Conservation (phyloP, 2,329 filamentous ascomycete genomes). For the Colletotrichum noveboracense region DNA sequence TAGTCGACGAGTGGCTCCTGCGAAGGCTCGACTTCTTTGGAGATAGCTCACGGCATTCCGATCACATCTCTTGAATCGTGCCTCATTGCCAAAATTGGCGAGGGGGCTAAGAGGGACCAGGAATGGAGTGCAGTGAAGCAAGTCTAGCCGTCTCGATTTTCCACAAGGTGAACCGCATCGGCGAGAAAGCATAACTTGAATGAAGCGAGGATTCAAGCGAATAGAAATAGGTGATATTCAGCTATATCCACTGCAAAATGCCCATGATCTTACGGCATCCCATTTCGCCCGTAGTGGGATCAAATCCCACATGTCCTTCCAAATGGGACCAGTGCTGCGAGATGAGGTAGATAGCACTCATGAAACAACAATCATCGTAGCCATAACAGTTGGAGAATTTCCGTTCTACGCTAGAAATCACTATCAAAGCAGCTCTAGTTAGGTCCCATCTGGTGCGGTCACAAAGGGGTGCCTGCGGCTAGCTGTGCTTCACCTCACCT, state of each 20-base stretch:
- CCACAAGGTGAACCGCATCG: accelerated
- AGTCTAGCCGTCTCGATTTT: accelerated
- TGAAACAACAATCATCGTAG: background rate
- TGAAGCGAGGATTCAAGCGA: background rate
- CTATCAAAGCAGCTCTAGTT: background rate
- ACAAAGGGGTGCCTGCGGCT: background rate
- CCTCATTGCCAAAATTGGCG: no score
- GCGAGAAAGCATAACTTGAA: background rate
- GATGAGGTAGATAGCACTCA: background rate
- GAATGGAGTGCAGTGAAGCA: background rate
- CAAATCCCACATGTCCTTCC: background rate
- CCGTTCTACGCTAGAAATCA: background rate
- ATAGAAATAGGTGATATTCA: background rate
- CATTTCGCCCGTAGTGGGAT: background rate
- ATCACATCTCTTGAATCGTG: no score
- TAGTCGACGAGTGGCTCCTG: background rate
- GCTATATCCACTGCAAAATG: background rate
- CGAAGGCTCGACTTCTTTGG: accelerated
- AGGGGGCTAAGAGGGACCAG: no score
- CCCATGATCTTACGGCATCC: background rate
- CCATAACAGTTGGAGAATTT: accelerated
- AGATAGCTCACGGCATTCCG: no score
- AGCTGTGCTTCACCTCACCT: background rate
- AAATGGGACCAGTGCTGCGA: background rate
- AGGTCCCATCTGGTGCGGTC: background rate